Evolutionary conservation across 352 stramenopile genomes (phyloP).

Genomic region (Aphanomyces stellatus): DNA sequence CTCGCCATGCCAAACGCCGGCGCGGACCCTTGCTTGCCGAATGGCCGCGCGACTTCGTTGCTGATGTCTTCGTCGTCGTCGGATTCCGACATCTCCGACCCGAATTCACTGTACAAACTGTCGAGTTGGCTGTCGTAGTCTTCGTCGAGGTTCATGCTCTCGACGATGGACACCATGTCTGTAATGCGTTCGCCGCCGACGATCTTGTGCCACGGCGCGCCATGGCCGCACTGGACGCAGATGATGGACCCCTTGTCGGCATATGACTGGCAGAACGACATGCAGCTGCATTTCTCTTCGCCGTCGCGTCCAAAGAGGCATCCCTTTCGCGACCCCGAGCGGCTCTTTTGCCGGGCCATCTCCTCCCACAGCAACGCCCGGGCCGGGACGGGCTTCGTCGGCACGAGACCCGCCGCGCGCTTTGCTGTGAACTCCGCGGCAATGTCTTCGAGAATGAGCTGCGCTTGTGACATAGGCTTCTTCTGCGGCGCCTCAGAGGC

Average conservation of each 20-base stretch:
- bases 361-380: slow-evolving; percentile 77
- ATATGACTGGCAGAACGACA: slow-evolving; percentile 36
- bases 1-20: slow-evolving; percentile 6
- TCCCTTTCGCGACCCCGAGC: slow-evolving; percentile 38
- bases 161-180: slow-evolving; percentile 12
- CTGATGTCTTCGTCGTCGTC: slow-evolving; percentile 50
- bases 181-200: slow-evolving; percentile 19
- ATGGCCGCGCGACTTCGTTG: slow-evolving; percentile 57
- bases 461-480: slow-evolving; percentile 28
- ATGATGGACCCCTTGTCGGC: slow-evolving; percentile 31
- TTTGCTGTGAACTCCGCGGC: slow-evolving; percentile 79
- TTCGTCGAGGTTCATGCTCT: slow-evolving; percentile 28
- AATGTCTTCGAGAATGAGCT: slow-evolving; percentile 62
- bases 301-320: slow-evolving; percentile 60
- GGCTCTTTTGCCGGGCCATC: slow-evolving; percentile 37
- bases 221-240: slow-evolving; percentile 62
- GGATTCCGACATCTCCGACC: slow-evolving; percentile 18
- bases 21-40: not conserved
- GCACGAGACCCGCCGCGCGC: slow-evolving; percentile 57
- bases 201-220: slow-evolving; percentile 54
- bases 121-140: slow-evolving; percentile 25
- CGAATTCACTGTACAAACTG: slow-evolving; percentile 16
- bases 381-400: slow-evolving; percentile 55
- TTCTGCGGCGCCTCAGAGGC: not conserved
- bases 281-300: slow-evolving; percentile 45